Evolutionary conservation across 108 stramenopile species (phyloP).

Genomic region (Discostella stelligeroides): DNA sequence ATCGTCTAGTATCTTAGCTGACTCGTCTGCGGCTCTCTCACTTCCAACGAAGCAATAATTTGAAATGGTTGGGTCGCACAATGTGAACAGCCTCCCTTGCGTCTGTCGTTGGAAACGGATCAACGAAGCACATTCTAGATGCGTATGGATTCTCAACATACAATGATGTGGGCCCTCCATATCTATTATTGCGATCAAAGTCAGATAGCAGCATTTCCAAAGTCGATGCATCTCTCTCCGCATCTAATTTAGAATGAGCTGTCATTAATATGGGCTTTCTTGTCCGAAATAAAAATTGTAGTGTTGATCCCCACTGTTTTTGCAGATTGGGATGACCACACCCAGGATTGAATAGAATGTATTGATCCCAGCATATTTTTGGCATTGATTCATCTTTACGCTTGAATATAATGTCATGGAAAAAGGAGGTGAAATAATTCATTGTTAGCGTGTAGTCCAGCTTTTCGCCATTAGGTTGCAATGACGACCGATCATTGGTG

Average conservation of each 20-base stretch:
- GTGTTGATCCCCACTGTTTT: conserved; percentile 70
- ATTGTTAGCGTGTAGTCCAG: conserved; percentile 18
- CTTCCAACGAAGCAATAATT: conserved; percentile 9
- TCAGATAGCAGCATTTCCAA: conserved; percentile 21
- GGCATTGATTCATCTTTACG: too few species aligned
- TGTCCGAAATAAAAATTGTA: conserved; percentile 50
- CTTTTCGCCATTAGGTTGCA: conserved; percentile 11
- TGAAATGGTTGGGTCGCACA: conserved; percentile 67
- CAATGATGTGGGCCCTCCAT: not conserved
- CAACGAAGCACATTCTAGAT: conserved; percentile 70
- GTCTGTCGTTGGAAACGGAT: conserved; percentile 53
- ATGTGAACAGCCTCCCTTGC: conserved; percentile 34
- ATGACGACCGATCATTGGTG: not conserved
- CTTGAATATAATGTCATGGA: conserved; percentile 47
- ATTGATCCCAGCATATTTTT: conserved; percentile 77
- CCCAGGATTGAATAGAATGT: conserved; percentile 88
- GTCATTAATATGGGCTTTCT: conserved; percentile 65
- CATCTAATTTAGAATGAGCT: conserved; percentile 73
- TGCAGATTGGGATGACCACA: conserved; percentile 80
- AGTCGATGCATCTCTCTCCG: conserved; percentile 52
- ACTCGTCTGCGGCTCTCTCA: too few species aligned
- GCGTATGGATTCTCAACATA: conserved; percentile 74
- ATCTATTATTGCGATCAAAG: not conserved
- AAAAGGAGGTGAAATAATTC: conserved; percentile 45
- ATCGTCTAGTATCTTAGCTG: too few species aligned